Conservation (phyloP, 2,329 filamentous ascomycete species). For the Colletotrichum sublineola region DNA sequence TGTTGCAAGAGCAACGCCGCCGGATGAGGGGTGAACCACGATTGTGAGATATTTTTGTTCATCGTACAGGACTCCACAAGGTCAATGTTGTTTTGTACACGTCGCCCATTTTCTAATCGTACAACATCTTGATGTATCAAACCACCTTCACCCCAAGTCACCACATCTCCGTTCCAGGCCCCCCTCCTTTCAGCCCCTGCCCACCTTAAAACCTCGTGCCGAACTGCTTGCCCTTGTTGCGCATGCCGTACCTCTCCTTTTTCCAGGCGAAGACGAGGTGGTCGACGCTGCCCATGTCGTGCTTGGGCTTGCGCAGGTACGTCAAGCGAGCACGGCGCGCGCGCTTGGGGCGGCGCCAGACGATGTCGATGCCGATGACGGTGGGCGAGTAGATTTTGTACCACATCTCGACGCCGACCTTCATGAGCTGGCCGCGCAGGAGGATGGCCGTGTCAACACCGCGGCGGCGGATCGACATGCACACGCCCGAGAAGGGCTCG, state of each 20-base stretch:
- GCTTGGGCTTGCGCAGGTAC: slow-evolving; percentile 89
- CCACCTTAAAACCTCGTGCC: slow-evolving; percentile 35
- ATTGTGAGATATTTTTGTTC: slow-evolving; percentile 9
- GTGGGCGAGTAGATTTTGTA: slow-evolving; percentile 94
- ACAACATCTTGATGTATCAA: slow-evolving; percentile 12
- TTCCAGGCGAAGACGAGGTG: slow-evolving; percentile 74
- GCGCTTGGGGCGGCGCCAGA: slow-evolving; percentile 87
- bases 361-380: slow-evolving; percentile 91
- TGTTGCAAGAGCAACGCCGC: neutral
- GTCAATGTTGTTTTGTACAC: slow-evolving; percentile 36
- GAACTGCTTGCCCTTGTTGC: slow-evolving; percentile 43
- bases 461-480: slow-evolving; percentile 87
- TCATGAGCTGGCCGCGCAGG: slow-evolving; percentile 86
- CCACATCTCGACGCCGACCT: slow-evolving; percentile 96
- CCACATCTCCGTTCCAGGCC: neutral
- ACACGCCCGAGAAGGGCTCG: slow-evolving; percentile 91
- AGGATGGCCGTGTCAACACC: slow-evolving; percentile 91
- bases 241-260: slow-evolving; percentile 59
- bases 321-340: slow-evolving; percentile 89
- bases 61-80: slow-evolving; percentile 34
- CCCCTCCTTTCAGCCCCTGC: no score
- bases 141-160: neutral
- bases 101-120: slow-evolving; percentile 32
- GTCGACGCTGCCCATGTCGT: slow-evolving; percentile 89
- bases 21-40: neutral